A percentile compares a stretch with the other conserved stretches of the same genome.
These are phyloP conservation scores for Blumeria graminis DNA, from an alignment of 2,329 filamentous ascomycete species.

Conservation along the genomic window DNA sequence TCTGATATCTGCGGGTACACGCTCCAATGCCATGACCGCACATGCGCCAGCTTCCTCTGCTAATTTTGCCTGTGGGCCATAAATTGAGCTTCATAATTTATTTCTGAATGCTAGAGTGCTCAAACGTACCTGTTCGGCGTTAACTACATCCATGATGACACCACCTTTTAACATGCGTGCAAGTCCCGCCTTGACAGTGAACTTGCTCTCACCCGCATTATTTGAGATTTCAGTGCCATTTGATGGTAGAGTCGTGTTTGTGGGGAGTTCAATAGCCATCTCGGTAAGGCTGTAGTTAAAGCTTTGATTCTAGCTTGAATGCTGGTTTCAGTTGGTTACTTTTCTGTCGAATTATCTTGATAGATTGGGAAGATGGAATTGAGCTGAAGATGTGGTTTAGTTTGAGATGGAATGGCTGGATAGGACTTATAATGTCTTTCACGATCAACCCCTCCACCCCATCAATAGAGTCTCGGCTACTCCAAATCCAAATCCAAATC, in stretches of 20 bases:
- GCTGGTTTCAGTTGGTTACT: too few relatives aligned
- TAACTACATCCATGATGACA: slow-evolving; percentile 98
- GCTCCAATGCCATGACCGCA: slow-evolving; percentile 96
- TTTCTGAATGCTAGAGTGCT: background rate
- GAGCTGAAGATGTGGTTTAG: too few relatives aligned
- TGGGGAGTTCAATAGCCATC: slow-evolving; percentile 21
- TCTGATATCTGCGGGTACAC: slow-evolving; percentile 89
- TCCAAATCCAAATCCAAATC: slow-evolving; percentile 4
- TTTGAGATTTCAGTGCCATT: slow-evolving; percentile 7
- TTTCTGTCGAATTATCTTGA: too few relatives aligned
- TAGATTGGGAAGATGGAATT: too few relatives aligned
- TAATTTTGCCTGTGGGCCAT: slow-evolving; percentile 47
- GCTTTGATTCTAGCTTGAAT: too few relatives aligned
- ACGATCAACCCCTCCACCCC: background rate
- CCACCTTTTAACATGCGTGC: slow-evolving; percentile 98
- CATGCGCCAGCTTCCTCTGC: slow-evolving; percentile 89
- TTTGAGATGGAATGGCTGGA: too few relatives aligned
- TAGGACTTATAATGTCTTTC: background rate
- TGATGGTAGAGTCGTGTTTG: slow-evolving; percentile 6
- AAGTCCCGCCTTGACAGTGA: slow-evolving; percentile 81
- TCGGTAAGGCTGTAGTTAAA: background rate
- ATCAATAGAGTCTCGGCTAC: slow-evolving; percentile 10
- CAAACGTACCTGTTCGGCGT: slow-evolving; percentile 45
- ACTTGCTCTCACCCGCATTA: slow-evolving; percentile 20
- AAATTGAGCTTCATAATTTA: slow-evolving; percentile 4